Conservation (phyloP, 176 grass and related monocot genomes). For the Rhynchospora pubera region DNA sequence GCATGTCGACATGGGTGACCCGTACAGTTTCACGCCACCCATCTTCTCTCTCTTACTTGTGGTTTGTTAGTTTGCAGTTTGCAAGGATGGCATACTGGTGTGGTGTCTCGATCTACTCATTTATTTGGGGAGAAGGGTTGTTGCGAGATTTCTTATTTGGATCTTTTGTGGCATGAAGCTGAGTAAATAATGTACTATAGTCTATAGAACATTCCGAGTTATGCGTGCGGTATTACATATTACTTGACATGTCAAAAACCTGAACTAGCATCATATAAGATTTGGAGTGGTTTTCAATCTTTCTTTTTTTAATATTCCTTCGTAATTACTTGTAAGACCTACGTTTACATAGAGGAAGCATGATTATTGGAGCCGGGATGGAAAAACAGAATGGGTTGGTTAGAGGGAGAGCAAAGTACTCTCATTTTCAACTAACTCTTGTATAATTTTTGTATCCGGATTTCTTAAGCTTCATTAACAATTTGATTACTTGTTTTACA, state of each 20-base stretch:
- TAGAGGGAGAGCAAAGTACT: not conserved
- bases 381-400: not conserved
- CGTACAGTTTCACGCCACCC: conserved; percentile 40
- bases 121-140: not conserved
- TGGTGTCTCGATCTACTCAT: not conserved
- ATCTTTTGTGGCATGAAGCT: not conserved
- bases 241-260: not conserved
- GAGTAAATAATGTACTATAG: not conserved
- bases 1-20: conserved; percentile 31
- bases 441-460: no score
- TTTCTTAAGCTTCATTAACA: no score
- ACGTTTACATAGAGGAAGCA: not conserved
- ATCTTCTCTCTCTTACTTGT: no score
- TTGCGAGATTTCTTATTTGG: not conserved
- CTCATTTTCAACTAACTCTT: no score
- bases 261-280: not conserved
- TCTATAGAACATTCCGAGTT: not conserved
- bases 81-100: not conserved
- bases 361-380: not conserved
- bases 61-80: not conserved
- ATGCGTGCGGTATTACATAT: not conserved
- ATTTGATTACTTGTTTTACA: no score
- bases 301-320: not conserved
- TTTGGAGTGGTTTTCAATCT: not conserved
- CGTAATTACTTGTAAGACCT: no score